A percentile compares a stretch with the other conserved stretches of the same genome.
These are phyloP conservation scores for Diplodia scrobiculata DNA, from an alignment of 2,329 filamentous ascomycete genomes.

Conservation along the genomic window DNA sequence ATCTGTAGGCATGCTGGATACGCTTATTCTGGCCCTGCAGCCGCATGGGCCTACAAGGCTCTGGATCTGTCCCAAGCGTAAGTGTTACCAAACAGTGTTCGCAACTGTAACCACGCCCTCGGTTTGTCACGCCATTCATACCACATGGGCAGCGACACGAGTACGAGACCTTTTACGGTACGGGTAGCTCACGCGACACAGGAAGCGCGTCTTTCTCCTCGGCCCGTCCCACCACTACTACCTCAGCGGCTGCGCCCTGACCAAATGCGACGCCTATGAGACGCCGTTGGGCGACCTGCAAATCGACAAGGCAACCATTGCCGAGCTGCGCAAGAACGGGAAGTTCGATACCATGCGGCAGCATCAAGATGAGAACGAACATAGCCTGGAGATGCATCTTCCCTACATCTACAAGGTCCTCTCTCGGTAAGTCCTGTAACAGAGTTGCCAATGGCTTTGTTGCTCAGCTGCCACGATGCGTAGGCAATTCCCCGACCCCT, in stretches of 20 bases:
- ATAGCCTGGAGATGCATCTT: slow-evolving; percentile 95
- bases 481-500: slow-evolving; percentile 44
- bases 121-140: neutral
- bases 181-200: slow-evolving; percentile 38
- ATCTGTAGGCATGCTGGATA: slow-evolving; percentile 83
- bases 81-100: slow-evolving; percentile 34
- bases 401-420: slow-evolving; percentile 86
- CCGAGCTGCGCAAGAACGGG: slow-evolving; percentile 56
- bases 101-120: neutral
- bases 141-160: neutral
- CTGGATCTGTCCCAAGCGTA: slow-evolving; percentile 77
- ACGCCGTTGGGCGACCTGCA: slow-evolving; percentile 73
- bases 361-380: slow-evolving; percentile 74
- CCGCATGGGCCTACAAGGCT: slow-evolving; percentile 90
- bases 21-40: slow-evolving; percentile 84
- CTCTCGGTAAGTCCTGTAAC: slow-evolving; percentile 46
- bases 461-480: slow-evolving; percentile 15
- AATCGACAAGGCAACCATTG: slow-evolving; percentile 63
- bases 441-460: neutral
- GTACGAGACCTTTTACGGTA: neutral
- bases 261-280: slow-evolving; percentile 68
- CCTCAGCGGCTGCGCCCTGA: slow-evolving; percentile 74
- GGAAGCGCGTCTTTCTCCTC: slow-evolving; percentile 86
- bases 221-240: slow-evolving; percentile 90
- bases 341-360: slow-evolving; percentile 66